phyloP scores from a whole-genome alignment of 1,284 basidiomycete species.

The Ustilago loliicola region DNA sequence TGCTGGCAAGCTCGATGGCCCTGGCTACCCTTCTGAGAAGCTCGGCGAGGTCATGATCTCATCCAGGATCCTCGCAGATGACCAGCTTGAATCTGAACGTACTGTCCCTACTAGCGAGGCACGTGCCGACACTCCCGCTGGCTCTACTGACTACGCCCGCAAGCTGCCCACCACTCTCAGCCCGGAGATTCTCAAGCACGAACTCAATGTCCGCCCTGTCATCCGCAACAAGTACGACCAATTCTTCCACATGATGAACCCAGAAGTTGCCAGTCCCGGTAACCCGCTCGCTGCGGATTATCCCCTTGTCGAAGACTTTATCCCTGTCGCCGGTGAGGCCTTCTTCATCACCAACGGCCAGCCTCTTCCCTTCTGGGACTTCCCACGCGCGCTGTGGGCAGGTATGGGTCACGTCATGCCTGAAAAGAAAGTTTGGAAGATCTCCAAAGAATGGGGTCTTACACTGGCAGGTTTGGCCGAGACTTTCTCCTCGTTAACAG shows the following conservation, averaged over 20 bases:
- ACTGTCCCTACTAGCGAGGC: constrained; percentile 61
- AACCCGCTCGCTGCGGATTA: constrained; percentile 55
- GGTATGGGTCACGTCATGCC: constrained; percentile 66
- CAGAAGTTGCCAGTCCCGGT: constrained; percentile 48
- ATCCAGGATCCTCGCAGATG: constrained; percentile 39
- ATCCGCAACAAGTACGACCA: constrained; percentile 79
- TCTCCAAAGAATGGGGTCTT: constrained; percentile 58
- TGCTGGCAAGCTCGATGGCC: constrained; percentile 79
- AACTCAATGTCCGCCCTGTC: constrained; percentile 75
- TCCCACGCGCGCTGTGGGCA: constrained; percentile 86
- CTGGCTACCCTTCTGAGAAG: constrained; percentile 69
- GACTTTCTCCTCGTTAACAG: constrained; percentile 80
- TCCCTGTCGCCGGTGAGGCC: constrained; percentile 89
- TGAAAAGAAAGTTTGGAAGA: constrained; percentile 51
- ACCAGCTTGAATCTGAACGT: constrained; percentile 47
- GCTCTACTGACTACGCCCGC: constrained; percentile 65
- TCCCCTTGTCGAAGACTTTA: constrained; percentile 72
- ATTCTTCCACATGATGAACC: constrained; percentile 71
- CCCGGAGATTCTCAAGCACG: constrained; percentile 75
- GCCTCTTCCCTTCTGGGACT: constrained; percentile 96
- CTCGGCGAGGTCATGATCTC: constrained; percentile 56
- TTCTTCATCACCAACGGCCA: constrained; percentile 99
- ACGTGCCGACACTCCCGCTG: constrained; percentile 53
- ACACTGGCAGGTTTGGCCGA: constrained; percentile 74
- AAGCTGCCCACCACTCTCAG: constrained; percentile 52